Conservation (phyloP, 495 filamentous ascomycete genomes). For the Aspergillus ostianus region DNA sequence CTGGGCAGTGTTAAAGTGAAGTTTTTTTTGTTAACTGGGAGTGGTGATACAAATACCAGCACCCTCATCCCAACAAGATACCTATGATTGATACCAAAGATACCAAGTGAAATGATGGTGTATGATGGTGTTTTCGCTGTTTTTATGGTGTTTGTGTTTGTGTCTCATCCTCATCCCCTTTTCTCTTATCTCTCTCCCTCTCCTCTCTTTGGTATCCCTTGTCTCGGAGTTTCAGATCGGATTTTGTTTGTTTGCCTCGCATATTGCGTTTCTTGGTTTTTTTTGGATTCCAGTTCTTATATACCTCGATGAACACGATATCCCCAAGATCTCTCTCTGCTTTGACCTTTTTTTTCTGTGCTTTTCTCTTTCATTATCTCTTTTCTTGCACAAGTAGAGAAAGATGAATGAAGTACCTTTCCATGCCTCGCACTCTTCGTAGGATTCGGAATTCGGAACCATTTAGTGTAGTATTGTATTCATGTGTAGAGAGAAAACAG, state of each 20-base stretch:
- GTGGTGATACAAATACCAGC: not conserved
- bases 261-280: constrained; percentile 3
- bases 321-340: constrained; percentile 6
- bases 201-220: constrained; percentile 3
- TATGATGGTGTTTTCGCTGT: constrained; percentile 13
- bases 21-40: not conserved
- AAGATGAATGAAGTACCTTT: not conserved
- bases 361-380: too few species aligned
- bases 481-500: too few species aligned
- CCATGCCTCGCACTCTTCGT: too few species aligned
- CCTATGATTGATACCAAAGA: constrained; percentile 21
- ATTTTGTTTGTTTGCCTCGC: constrained; percentile 1
- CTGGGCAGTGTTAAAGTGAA: not conserved
- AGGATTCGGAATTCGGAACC: too few species aligned
- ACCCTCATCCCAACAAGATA: constrained; percentile 13
- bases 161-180: constrained; percentile 15
- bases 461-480: too few species aligned
- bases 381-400: not conserved
- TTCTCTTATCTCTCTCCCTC: constrained; percentile 13
- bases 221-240: constrained; percentile 13
- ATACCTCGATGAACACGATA: constrained; percentile 19
- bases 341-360: not conserved
- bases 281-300: constrained; percentile 17
- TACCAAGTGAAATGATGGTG: constrained; percentile 31
- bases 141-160: constrained; percentile 22